phyloP scores from a whole-genome alignment of 768 basidiomycete species.

The Strobilomyces echinocephalus region DNA sequence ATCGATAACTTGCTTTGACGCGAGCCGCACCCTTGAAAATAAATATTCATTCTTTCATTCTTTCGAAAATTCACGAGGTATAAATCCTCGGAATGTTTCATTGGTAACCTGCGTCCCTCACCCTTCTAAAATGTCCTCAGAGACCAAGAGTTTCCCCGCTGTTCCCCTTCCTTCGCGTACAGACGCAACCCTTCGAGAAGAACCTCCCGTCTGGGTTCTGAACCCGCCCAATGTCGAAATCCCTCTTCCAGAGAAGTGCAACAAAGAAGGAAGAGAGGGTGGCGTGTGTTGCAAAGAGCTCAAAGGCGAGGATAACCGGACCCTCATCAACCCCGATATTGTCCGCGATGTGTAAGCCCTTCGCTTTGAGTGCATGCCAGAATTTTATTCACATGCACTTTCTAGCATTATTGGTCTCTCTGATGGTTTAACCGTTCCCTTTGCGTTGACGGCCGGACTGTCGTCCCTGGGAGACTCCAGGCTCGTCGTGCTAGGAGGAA shows the following conservation, averaged over 20 bases:
- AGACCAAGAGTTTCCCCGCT: conserved; percentile 6
- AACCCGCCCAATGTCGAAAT: conserved; percentile 38
- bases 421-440: conserved; percentile 87
- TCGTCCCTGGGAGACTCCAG: conserved; percentile 84
- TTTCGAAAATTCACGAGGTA: background rate
- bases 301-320: conserved; percentile 72
- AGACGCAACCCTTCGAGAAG: conserved; percentile 17
- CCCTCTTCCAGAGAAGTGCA: conserved; percentile 56
- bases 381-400: conserved; percentile 1
- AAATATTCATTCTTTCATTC: background rate
- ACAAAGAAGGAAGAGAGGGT: conserved; percentile 45
- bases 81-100: conserved; percentile 3
- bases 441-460: conserved; percentile 85
- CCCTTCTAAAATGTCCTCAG: conserved; percentile 18
- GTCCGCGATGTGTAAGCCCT: conserved; percentile 77
- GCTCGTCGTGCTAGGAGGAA: conserved; percentile 90
- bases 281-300: conserved; percentile 89
- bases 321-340: conserved; percentile 80
- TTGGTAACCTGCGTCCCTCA: background rate
- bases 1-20: background rate
- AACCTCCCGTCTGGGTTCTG: conserved; percentile 65
- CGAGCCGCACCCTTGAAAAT: background rate
- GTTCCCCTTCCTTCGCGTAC: conserved; percentile 21
- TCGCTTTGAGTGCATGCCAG: background rate
- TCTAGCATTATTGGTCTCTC: conserved; percentile 82